These are phyloP conservation scores for Metschnikowia lachancei DNA, from an alignment of 805 yeast genomes.

Conservation along the genomic window DNA sequence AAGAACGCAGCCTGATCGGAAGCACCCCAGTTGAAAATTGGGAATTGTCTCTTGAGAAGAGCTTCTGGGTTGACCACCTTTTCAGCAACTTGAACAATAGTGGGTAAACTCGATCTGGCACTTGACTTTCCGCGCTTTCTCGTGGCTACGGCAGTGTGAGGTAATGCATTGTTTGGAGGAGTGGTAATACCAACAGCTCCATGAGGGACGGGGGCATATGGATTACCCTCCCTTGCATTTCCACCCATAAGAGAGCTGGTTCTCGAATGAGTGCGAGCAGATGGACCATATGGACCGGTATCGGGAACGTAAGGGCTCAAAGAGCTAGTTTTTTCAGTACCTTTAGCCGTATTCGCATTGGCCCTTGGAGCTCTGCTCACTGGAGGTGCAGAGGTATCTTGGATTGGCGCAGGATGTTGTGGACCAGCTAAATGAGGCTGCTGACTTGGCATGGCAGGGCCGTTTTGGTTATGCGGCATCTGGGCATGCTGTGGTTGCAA, in stretches of 20 bases:
- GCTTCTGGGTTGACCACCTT: conserved; percentile 51
- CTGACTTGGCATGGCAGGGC: background rate
- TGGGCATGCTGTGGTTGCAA: background rate
- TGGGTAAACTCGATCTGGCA: conserved; percentile 10
- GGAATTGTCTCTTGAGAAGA: conserved; percentile 62
- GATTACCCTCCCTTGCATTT: conserved; percentile 40
- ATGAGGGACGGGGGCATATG: conserved; percentile 37
- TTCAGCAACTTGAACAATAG: conserved; percentile 7
- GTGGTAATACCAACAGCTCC: conserved; percentile 1
- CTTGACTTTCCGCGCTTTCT: conserved; percentile 15
- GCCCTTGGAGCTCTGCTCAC: conserved; percentile 14
- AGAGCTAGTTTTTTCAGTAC: conserved; percentile 22
- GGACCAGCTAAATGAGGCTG: background rate
- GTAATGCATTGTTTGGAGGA: conserved; percentile 1
- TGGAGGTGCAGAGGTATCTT: background rate
- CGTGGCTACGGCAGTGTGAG: background rate
- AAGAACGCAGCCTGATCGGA: conserved; percentile 30
- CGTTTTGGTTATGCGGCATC: background rate
- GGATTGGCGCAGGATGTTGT: background rate
- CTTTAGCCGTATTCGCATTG: conserved; percentile 28
- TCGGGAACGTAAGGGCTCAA: conserved; percentile 43
- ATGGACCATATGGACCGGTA: conserved; percentile 46
- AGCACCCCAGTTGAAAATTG: conserved; percentile 63
- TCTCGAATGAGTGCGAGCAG: conserved; percentile 37
- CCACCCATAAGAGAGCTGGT: conserved; percentile 41